Percentiles rank a stretch among this genome's conserved stretches.
Conservation (phyloP, 2,329 filamentous ascomycete species). For the Talaromyces funiculosus region DNA sequence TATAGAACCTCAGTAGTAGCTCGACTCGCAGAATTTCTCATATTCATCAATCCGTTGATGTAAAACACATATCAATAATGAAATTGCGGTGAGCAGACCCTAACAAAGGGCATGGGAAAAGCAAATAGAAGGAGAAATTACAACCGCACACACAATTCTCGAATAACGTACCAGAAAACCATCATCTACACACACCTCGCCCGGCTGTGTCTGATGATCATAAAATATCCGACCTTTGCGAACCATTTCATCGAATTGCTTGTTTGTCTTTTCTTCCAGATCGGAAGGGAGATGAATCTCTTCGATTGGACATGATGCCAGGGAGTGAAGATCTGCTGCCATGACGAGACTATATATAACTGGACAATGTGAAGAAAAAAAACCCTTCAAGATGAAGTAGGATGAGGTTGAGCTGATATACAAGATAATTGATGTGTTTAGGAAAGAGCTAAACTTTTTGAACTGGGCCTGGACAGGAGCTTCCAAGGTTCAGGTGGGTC, state of each 20-base stretch:
- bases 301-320: not conserved
- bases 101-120: not conserved
- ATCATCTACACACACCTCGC: constrained; percentile 19
- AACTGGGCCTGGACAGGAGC: not conserved
- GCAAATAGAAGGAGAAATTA: not conserved
- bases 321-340: not conserved
- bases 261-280: constrained; percentile 21
- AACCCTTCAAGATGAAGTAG: not conserved
- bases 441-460: constrained; percentile 3
- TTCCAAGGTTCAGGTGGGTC: not conserved
- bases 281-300: constrained; percentile 19
- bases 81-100: constrained; percentile 8
- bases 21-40: not conserved
- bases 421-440: not conserved
- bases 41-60: not conserved
- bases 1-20: not conserved
- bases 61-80: not conserved
- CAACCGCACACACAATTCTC: not conserved
- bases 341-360: not conserved
- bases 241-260: constrained; percentile 21
- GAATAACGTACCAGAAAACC: constrained; percentile 20
- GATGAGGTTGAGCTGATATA: not conserved
- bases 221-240: constrained; percentile 19
- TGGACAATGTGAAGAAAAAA: not conserved
- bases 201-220: constrained; percentile 17